Percentiles rank a stretch among this genome's conserved stretches.
Evolutionary conservation across 768 basidiomycete species (phyloP).

Genomic region (Plicaturopsis crispa): DNA sequence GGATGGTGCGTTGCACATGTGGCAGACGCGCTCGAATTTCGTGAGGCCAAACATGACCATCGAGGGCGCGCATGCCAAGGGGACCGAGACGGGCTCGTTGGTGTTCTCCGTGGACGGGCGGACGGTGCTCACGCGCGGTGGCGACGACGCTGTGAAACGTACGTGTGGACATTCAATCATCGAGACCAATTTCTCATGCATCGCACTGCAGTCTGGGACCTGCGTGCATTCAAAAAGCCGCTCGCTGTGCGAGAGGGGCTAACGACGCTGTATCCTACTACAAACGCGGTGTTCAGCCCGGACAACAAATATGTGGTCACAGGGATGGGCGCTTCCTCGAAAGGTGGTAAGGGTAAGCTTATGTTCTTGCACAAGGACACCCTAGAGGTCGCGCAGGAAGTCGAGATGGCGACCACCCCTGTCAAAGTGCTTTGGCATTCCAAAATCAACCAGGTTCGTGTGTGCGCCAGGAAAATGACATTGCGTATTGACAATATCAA

Average conservation of each 20-base stretch:
- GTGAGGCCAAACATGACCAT: constrained; percentile 82
- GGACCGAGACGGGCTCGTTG: constrained; percentile 80
- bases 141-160: constrained; percentile 95
- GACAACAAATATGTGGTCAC: constrained; percentile 88
- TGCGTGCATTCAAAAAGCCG: constrained; percentile 87
- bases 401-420: constrained; percentile 71
- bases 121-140: constrained; percentile 82
- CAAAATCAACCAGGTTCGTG: constrained; percentile 89
- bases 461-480: constrained; percentile 7
- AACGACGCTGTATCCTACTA: constrained; percentile 80
- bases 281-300: constrained; percentile 93
- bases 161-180: constrained; percentile 26
- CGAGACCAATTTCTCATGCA: not conserved
- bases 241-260: constrained; percentile 57
- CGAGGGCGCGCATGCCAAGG: constrained; percentile 83
- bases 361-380: constrained; percentile 66
- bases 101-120: constrained; percentile 85
- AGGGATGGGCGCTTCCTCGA: constrained; percentile 62
- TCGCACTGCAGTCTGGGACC: constrained; percentile 79
- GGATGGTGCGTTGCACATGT: constrained; percentile 91
- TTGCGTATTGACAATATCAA: constrained; percentile 1
- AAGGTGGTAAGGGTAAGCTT: constrained; percentile 64
- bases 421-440: constrained; percentile 93
- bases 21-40: constrained; percentile 90
- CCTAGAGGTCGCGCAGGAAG: constrained; percentile 58